Percentiles rank a stretch among this genome's conserved stretches.
These are phyloP conservation scores for Bipolaris victoriae DNA, from an alignment of 2,329 filamentous ascomycete species.

Conservation along the genomic window DNA sequence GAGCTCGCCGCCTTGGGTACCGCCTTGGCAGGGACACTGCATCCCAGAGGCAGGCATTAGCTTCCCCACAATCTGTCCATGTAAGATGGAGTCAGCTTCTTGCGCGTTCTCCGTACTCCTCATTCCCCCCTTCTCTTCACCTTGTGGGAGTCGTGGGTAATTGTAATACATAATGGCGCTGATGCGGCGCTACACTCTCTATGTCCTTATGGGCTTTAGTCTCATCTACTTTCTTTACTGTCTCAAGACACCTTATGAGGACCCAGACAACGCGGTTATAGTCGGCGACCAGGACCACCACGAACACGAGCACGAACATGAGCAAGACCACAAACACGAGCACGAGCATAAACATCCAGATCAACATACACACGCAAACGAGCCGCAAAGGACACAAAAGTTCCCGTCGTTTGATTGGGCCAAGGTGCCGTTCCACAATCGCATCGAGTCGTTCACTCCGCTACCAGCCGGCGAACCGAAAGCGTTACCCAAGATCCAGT, in stretches of 20 bases:
- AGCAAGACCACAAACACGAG: slow-evolving; percentile 13
- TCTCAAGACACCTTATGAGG: slow-evolving; percentile 45
- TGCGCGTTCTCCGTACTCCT: neutral
- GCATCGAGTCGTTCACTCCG: slow-evolving; percentile 43
- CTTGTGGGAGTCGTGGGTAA: slow-evolving; percentile 12
- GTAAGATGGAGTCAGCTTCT: neutral
- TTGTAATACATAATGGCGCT: slow-evolving; percentile 46
- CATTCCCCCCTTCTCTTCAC: slow-evolving; percentile 4
- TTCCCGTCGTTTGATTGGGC: slow-evolving; percentile 48
- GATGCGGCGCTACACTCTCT: slow-evolving; percentile 47
- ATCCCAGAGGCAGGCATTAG: neutral
- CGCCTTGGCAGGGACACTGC: slow-evolving; percentile 1
- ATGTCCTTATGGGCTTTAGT: slow-evolving; percentile 41
- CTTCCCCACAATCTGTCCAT: neutral
- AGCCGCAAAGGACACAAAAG: slow-evolving; percentile 1
- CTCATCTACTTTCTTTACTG: slow-evolving; percentile 48
- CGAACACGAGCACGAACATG: slow-evolving; percentile 10
- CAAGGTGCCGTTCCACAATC: slow-evolving; percentile 50
- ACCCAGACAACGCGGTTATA: slow-evolving; percentile 4
- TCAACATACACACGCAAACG: neutral
- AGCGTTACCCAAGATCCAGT: slow-evolving; percentile 53
- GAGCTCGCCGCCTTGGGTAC: neutral
- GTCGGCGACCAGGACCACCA: slow-evolving; percentile 14
- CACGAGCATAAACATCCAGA: slow-evolving; percentile 11
- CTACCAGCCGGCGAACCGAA: slow-evolving; percentile 49